Conservation (phyloP, 306 rosid genomes). For the Prunus fruticosa region DNA sequence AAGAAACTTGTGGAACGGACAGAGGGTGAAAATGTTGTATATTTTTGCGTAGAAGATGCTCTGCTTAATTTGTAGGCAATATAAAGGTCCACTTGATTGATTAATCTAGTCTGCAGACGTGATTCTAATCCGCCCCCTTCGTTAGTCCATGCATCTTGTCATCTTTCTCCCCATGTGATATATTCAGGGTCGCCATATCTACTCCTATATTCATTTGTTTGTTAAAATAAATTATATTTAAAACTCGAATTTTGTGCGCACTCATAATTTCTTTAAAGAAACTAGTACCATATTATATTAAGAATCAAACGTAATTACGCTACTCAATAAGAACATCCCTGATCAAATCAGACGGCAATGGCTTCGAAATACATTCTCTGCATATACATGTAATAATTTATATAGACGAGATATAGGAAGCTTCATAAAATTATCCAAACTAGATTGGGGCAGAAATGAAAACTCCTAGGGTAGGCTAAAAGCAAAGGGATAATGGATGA, state of each 20-base stretch:
- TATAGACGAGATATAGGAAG: too few relatives aligned
- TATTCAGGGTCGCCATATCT: too few relatives aligned
- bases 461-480: constrained; percentile 12
- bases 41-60: constrained; percentile 2
- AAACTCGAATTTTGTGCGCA: too few relatives aligned
- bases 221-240: too few relatives aligned
- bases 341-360: too few relatives aligned
- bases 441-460: constrained; percentile 9
- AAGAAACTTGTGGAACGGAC: not conserved
- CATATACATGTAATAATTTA: too few relatives aligned
- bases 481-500: constrained; percentile 28
- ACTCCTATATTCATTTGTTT: too few relatives aligned
- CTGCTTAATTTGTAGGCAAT: not conserved
- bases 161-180: not conserved
- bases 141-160: constrained; percentile 11
- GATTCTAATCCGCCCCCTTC: not conserved
- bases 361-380: too few relatives aligned
- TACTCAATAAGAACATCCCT: too few relatives aligned
- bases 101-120: not conserved
- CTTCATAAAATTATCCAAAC: not conserved
- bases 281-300: too few relatives aligned
- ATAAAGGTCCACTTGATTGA: not conserved
- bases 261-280: too few relatives aligned
- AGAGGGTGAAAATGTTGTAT: not conserved
- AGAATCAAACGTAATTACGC: too few relatives aligned